Evolutionary conservation across 495 filamentous ascomycete species (phyloP).

Genomic region (Penicillium lagena): DNA sequence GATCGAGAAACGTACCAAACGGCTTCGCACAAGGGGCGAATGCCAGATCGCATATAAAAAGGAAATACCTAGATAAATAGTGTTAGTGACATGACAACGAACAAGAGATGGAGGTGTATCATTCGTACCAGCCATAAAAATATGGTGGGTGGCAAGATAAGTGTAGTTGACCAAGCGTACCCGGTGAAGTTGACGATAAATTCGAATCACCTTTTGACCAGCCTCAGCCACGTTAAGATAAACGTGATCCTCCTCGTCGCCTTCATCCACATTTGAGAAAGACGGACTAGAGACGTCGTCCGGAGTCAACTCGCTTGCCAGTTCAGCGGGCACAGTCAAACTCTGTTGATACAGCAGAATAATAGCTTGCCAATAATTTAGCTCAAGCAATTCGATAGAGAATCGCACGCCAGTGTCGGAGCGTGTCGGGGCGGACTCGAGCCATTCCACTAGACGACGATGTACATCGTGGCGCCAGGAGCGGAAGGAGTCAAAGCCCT

Average conservation of each 20-base stretch:
- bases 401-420: slow-evolving; percentile 80
- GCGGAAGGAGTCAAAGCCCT: slow-evolving; percentile 76
- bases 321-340: slow-evolving; percentile 74
- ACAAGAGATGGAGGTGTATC: not conserved
- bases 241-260: slow-evolving; percentile 81
- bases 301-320: slow-evolving; percentile 71
- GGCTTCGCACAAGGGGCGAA: slow-evolving; percentile 76
- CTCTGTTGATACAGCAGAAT: slow-evolving; percentile 95
- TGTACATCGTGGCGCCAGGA: slow-evolving; percentile 88
- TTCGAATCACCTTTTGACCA: slow-evolving; percentile 81
- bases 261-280: slow-evolving; percentile 48
- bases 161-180: slow-evolving; percentile 91
- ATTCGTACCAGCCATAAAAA: slow-evolving; percentile 83
- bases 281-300: slow-evolving; percentile 61
- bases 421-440: slow-evolving; percentile 68
- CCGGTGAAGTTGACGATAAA: slow-evolving; percentile 86
- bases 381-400: slow-evolving; percentile 75
- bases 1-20: slow-evolving; percentile 53
- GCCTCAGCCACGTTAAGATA: slow-evolving; percentile 93
- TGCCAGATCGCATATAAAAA: slow-evolving; percentile 98
- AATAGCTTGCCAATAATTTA: slow-evolving; percentile 98
- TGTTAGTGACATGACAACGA: slow-evolving; percentile 8
- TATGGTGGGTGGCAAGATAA: slow-evolving; percentile 91
- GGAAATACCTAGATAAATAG: slow-evolving; percentile 58
- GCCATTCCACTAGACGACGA: slow-evolving; percentile 78